Evolutionary conservation across 2,329 filamentous ascomycete species (phyloP), one percentile per base, ranked within the genome.

Genomic region (Exophiala sideris): DNA sequence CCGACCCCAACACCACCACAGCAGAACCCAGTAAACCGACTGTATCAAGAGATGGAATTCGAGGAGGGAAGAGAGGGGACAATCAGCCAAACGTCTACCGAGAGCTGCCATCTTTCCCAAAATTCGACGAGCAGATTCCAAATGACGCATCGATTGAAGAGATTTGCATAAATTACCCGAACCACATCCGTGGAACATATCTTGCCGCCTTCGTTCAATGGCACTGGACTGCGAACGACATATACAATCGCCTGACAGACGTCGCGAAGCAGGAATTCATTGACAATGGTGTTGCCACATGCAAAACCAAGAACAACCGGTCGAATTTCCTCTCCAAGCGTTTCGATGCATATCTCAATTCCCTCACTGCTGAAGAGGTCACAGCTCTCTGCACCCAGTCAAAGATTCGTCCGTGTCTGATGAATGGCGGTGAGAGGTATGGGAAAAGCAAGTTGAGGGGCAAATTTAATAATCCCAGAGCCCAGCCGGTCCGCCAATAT

Each of bases 121-220:
- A 7, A 4, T 58, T 54, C 35, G 48, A 54, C 18, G 32, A 49
- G 12, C 51, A 48, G 5, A 50, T 57, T 14, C 54, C 57, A 5
- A 34, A 38, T 10, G 32, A 52, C 6, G 48, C 47, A n/a, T 45
- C 57, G 1, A 35, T 60, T 8, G 48, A 60, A 20, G 54, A 60
- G 10, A 38, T 60, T 33, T 60, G 57, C 39, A n/a, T 16, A n/a
- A 20, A 8, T 14, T 60, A 60, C 34, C 57, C 57, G 10, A 60
- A 60, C 34, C 57, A 60, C 44, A 12, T 60, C 11, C 48, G 48
- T 11, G 57, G 57, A 1, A 34, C 29, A 2, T 51, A 50, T 32
- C 51, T 60, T 5, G 51, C 57, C 16, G 47, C 57, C 12, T 60
- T 60, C 42, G 47, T 60, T 44, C 54, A 60, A 24, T 54, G 49